phyloP scores from a whole-genome alignment of 179 eudicot genomes.

The Corrigiola litoralis region DNA sequence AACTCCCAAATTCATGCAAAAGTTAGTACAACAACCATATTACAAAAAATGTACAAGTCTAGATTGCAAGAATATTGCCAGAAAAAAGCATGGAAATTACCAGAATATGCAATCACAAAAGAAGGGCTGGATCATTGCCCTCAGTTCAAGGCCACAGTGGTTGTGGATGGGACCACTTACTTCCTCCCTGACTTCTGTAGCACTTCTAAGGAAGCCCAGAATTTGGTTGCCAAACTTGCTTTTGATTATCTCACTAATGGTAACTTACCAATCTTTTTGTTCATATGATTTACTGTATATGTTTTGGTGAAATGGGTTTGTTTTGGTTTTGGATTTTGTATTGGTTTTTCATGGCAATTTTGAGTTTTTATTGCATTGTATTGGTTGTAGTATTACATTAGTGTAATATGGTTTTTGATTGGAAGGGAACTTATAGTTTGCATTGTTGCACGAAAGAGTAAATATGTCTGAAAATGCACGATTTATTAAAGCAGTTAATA shows the following conservation, averaged over 20 bases:
- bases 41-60: conserved; percentile 34
- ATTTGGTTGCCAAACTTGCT: conserved; percentile 32
- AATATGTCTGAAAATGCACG: no score
- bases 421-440: no score
- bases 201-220: conserved; percentile 36
- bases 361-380: neutral
- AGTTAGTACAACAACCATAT: no score
- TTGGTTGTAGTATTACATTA: no score
- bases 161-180: conserved; percentile 28
- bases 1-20: no score
- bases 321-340: neutral
- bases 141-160: conserved; percentile 27
- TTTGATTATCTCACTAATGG: conserved; percentile 32
- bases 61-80: conserved; percentile 35
- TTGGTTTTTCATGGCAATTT: neutral
- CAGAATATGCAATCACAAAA: conserved; percentile 22
- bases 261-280: conserved; percentile 1
- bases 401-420: no score
- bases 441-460: no score
- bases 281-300: neutral
- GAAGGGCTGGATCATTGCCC: conserved; percentile 39
- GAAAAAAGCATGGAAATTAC: conserved; percentile 21
- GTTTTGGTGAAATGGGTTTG: neutral
- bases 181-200: conserved; percentile 6
- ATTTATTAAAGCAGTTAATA: no score